Evolutionary conservation across 2,329 filamentous ascomycete species (phyloP).

Genomic region (Talaromyces albobiverticillius): DNA sequence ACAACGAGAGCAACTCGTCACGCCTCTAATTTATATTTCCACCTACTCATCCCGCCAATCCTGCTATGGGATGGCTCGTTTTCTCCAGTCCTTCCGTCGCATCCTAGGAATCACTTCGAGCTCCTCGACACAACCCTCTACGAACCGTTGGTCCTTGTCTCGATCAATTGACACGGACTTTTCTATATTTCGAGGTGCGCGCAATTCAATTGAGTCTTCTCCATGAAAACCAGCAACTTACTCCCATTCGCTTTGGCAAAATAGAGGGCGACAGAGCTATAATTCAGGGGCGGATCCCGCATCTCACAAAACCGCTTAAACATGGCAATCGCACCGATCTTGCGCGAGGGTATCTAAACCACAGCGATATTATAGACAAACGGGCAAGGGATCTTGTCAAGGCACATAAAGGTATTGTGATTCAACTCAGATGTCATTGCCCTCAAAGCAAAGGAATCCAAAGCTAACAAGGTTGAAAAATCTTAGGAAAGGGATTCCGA

Average conservation of each 20-base stretch:
- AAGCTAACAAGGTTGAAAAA: neutral
- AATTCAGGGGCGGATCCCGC: conserved; percentile 35
- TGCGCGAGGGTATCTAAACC: conserved; percentile 36
- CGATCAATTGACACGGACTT: conserved; percentile 37
- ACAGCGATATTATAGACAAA: conserved; percentile 63
- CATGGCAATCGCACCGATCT: conserved; percentile 34
- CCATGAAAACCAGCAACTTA: neutral
- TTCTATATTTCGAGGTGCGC: conserved; percentile 34
- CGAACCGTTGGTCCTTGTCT: conserved; percentile 16
- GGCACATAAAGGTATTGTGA: conserved; percentile 47
- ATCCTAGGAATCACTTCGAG: conserved; percentile 23
- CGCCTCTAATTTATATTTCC: neutral
- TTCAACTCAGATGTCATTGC: neutral
- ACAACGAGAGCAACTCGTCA: too few species aligned
- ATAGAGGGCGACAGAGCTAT: conserved; percentile 45
- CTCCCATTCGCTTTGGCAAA: neutral
- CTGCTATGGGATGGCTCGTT: conserved; percentile 30
- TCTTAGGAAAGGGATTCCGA: conserved; percentile 48
- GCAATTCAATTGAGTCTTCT: neutral
- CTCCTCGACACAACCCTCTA: neutral
- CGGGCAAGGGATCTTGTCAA: conserved; percentile 57
- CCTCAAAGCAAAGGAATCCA: neutral
- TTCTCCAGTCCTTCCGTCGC: conserved; percentile 31
- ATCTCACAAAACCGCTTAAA: conserved; percentile 43
- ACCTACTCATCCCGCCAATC: too few species aligned